A percentile compares a stretch with the other conserved stretches of the same genome.
phyloP scores from a whole-genome alignment of 495 filamentous ascomycete species.

The Penicillium angulare region DNA sequence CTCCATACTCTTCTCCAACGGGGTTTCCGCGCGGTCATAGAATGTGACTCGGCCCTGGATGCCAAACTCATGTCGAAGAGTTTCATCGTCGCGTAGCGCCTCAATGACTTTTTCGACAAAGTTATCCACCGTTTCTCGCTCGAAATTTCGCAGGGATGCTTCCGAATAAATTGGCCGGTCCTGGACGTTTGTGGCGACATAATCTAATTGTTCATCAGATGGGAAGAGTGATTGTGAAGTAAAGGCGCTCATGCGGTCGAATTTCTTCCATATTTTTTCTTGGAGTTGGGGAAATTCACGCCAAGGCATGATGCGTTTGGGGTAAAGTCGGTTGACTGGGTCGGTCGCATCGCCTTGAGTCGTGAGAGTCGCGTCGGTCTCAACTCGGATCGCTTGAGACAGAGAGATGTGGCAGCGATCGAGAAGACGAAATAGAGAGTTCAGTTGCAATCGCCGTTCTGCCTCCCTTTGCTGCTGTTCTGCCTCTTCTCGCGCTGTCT shows the following conservation, averaged over 20 bases:
- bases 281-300: conserved; percentile 24
- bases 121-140: conserved; percentile 27
- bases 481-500: conserved; percentile 8
- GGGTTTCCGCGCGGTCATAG: conserved; percentile 17
- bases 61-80: conserved; percentile 17
- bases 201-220: conserved; percentile 30
- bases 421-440: conserved; percentile 22
- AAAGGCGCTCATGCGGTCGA: conserved; percentile 15
- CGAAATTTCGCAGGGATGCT: conserved; percentile 23
- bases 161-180: conserved; percentile 28
- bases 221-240: conserved; percentile 43
- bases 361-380: conserved; percentile 23
- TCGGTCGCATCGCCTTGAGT: conserved; percentile 15
- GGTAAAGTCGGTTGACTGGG: conserved; percentile 20
- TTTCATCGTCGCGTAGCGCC: conserved; percentile 22
- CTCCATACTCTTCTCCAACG: conserved; percentile 21
- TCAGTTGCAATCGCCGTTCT: conserved; percentile 19
- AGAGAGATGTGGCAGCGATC: conserved; percentile 22
- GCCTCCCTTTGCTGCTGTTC: conserved; percentile 9
- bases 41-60: conserved; percentile 24
- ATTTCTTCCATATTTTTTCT: conserved; percentile 24
- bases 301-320: conserved; percentile 23
- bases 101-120: conserved; percentile 25
- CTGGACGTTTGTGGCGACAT: conserved; percentile 21
- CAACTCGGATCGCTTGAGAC: conserved; percentile 24